phyloP scores from a whole-genome alignment of 768 basidiomycete species.

The Hypholoma sublateritium region DNA sequence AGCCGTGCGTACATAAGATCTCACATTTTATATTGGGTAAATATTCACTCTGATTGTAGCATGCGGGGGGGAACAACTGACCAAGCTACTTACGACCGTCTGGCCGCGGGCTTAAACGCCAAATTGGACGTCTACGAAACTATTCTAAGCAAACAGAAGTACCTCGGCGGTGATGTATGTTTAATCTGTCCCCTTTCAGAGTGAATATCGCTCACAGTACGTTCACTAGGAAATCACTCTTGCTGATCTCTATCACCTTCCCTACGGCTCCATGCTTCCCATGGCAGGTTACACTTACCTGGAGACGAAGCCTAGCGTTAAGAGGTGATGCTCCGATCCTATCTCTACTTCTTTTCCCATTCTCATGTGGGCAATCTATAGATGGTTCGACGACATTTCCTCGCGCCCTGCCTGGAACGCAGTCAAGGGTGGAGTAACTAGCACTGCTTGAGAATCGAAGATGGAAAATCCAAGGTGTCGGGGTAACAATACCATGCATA shows the following conservation, averaged over 20 bases:
- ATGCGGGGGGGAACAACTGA: slow-evolving; percentile 17
- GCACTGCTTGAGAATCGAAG: no score
- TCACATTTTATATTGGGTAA: no score
- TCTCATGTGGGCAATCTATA: no score
- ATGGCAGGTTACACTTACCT: slow-evolving; percentile 27
- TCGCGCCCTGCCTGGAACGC: no score
- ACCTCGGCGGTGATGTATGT: slow-evolving; percentile 56
- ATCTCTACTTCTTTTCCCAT: no score
- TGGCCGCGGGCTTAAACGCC: slow-evolving; percentile 26
- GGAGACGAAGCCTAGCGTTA: slow-evolving; percentile 40
- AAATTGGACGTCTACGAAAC: slow-evolving; percentile 53
- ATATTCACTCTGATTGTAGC: not conserved
- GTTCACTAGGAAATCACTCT: slow-evolving; percentile 36
- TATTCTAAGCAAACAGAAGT: slow-evolving; percentile 53
- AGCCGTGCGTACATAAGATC: slow-evolving; percentile 31
- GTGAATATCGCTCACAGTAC: not conserved
- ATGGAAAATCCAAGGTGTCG: no score
- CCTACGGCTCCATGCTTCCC: slow-evolving; percentile 28
- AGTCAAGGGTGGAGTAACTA: no score
- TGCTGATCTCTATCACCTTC: slow-evolving; percentile 45
- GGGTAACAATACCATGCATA: no score
- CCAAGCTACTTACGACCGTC: slow-evolving; percentile 26
- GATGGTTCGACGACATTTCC: no score
- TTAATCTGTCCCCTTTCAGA: not conserved
- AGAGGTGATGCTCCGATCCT: not conserved